These are phyloP conservation scores for Cornus kousa DNA, from an alignment of 148 eudicot genomes.

Conservation along the genomic window DNA sequence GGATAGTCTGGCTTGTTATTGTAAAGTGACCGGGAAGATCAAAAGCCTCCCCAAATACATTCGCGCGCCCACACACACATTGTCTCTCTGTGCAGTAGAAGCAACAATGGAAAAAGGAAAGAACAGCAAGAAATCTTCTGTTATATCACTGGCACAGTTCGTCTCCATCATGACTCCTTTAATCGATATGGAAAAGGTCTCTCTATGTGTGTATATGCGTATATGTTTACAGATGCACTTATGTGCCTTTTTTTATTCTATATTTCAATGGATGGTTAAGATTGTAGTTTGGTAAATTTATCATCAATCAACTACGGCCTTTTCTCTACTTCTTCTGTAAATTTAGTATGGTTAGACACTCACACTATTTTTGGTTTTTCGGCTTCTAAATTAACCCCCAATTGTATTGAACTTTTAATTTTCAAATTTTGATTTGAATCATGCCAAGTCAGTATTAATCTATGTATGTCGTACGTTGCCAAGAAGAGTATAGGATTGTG, in stretches of 20 bases:
- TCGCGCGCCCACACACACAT: neutral
- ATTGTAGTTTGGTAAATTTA: neutral
- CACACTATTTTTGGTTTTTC: neutral
- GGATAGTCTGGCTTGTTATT: no score
- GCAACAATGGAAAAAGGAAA: slow-evolving; percentile 41
- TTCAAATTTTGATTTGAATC: neutral
- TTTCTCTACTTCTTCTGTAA: neutral
- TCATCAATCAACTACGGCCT: neutral
- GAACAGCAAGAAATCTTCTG: slow-evolving; percentile 33
- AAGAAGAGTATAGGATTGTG: neutral
- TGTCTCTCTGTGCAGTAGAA: neutral
- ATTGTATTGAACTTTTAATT: neutral
- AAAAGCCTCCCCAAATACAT: neutral
- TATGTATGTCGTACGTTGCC: neutral
- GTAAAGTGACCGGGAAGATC: neutral
- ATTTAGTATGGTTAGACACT: neutral
- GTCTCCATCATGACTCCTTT: slow-evolving; percentile 79
- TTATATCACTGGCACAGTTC: slow-evolving; percentile 65
- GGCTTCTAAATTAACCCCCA: neutral
- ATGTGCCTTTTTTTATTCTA: neutral
- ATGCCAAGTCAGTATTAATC: neutral
- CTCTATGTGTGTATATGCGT: neutral
- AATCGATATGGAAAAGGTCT: slow-evolving; percentile 87
- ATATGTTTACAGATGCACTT: no score
- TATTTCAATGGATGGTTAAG: no score